Evolutionary conservation across 768 basidiomycete species (phyloP).

Genomic region (Ephemerocybe angulata): DNA sequence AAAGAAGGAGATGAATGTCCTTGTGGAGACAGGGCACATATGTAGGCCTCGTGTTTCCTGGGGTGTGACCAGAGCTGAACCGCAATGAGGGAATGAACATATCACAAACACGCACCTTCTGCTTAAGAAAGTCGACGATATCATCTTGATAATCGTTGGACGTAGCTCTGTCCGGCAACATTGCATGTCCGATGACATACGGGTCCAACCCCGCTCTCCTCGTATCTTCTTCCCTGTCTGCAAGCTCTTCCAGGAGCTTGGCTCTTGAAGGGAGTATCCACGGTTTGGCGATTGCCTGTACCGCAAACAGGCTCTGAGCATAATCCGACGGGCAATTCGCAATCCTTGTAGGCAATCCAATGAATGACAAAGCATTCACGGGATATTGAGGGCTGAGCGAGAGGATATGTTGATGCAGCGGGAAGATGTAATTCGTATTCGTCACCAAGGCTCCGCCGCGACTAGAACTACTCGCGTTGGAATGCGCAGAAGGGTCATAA

Average conservation of each 20-base stretch:
- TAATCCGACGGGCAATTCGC: constrained; percentile 46
- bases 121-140: constrained; percentile 31
- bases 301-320: constrained; percentile 48
- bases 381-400: constrained; percentile 46
- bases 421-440: constrained; percentile 54
- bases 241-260: constrained; percentile 38
- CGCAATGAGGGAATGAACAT: not conserved
- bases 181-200: constrained; percentile 44
- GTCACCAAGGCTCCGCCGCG: constrained; percentile 29
- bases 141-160: constrained; percentile 41
- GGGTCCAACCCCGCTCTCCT: constrained; percentile 46
- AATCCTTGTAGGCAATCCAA: constrained; percentile 48
- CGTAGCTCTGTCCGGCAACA: constrained; percentile 25
- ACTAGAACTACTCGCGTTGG: constrained; percentile 18
- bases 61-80: no score
- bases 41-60: no score
- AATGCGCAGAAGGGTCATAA: constrained; percentile 24
- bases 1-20: no score
- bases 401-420: constrained; percentile 51
- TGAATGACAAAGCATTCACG: constrained; percentile 49
- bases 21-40: no score
- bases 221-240: constrained; percentile 35
- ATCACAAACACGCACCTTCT: constrained; percentile 20
- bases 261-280: constrained; percentile 38
- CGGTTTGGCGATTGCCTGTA: constrained; percentile 42